Evolutionary conservation across 306 rosid species (phyloP), one percentile per base, ranked within the genome.

Genomic region (Quercus mongolica): DNA sequence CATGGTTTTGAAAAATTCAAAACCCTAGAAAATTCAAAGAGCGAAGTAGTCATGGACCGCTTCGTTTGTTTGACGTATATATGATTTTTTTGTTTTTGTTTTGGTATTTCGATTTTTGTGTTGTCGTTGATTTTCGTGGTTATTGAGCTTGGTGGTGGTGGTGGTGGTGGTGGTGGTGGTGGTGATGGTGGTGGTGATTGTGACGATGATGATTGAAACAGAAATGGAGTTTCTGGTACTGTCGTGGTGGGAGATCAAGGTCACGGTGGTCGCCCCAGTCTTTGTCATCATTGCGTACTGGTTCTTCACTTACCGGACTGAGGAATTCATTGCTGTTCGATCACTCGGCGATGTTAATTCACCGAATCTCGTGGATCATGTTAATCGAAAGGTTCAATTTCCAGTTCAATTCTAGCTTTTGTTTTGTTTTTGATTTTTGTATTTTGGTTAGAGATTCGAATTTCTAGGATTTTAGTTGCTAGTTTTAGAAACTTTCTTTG

Each of bases 171-270:
- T 25, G 25, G 25, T 25, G 25, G 25, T 25, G 25, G 21, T 21
- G 21, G 21, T 21, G 21, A 1, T 10, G 41, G 41, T 35, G 35
- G 11, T 80, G 68, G 23, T 19, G 58, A 33, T 44, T 25, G 55
- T 79, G 25, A 77, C 62, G 86, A 79, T 41, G 83, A 59, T 54
- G 70, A 84, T 91, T 73, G 94, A 90, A 71, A 74, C 81, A 56
- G 49, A 92, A 76, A 80, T 91, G 78, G 90, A 77, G 65, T 84
- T 87, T 75, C 85, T 95, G 4, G 26, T 95, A 38, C 98, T 98
- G 0, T 90, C 99, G 17, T 79, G 83, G 44, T 88, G 95, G 94
- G 98, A 95, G 92, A 91, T 92, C 89, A 54, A 95, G 87, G 95
- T 95, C 69, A 58, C 98, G 0, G 74, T 91, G 44, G 96, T 90